Base-by-base conservation (phyloP, 129 eudicot species). In the Scalesia atractyloides region DNA sequence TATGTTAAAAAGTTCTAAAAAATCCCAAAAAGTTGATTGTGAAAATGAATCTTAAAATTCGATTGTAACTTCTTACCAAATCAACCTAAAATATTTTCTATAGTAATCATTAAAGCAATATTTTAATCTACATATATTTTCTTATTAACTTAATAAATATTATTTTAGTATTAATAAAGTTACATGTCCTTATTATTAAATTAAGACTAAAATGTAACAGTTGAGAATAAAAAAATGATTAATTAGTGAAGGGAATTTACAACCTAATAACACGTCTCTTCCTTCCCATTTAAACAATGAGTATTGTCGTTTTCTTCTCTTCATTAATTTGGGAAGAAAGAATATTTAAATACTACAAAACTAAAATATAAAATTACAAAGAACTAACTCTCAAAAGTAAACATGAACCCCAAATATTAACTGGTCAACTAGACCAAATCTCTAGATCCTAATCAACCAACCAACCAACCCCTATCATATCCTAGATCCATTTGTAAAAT, bases 181-280 rank as follows among this genome's bases (percentile, higher is more conserved):
- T 72, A 5, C 7, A 39, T 9, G 9, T 50, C 37, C 19, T 18
- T 34, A 37, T 1, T 30, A 30, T 12, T 39, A 9, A 22, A 64
- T 9, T 50, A 74, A 39, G 30, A 52, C 41, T 14, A 60, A 19
- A 62, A 36, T 3, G 10, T 2, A 36, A 70, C 48, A 47, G 14
- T 34, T 37, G 15, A 70, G 36, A 69, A n/a, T 62, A 36, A 74
- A 51, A 39, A 4, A 63, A 22, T 15, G 26, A 77, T 24, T 77
- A 70, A 69, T 69, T 78, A 77, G 48, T 69, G 66, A 51, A 67
- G 82, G 61, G 77, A 41, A 78, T 78, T 76, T 76, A 76, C 80
- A 76, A 68, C 68, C 67, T 76, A 67, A 33, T 68, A 68, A 41
- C 80, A 76, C 56, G 60, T 56, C 73, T 75, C 80, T 70, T 78